phyloP scores from a whole-genome alignment of 2,329 filamentous ascomycete species.

The Calonectria pteridis region DNA sequence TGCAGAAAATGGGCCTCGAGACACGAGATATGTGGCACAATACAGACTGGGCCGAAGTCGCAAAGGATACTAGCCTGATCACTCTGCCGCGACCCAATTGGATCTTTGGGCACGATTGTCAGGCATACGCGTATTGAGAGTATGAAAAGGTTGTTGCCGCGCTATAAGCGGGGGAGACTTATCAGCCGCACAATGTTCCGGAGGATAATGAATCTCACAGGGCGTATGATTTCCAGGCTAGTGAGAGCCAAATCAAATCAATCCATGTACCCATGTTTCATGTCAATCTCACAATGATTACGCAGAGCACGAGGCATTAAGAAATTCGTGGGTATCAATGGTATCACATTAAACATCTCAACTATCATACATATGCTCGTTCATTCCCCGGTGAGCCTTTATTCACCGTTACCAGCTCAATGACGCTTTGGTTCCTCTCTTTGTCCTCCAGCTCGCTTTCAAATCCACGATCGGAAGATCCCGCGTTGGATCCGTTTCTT shows the following conservation, averaged over 20 bases:
- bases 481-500: background rate
- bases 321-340: conserved; percentile 3
- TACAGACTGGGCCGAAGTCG: background rate
- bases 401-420: background rate
- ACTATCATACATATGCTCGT: background rate
- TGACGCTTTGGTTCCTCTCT: background rate
- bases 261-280: background rate
- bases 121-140: conserved; percentile 5
- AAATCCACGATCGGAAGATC: background rate
- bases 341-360: background rate
- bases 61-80: background rate
- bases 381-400: background rate
- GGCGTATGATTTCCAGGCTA: background rate
- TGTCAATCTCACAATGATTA: background rate
- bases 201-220: background rate
- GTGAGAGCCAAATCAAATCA: too few species aligned
- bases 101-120: conserved; percentile 1
- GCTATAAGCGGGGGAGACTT: background rate
- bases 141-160: background rate
- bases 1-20: background rate
- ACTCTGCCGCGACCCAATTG: background rate
- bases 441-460: background rate
- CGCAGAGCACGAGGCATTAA: background rate
- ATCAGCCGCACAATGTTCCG: background rate
- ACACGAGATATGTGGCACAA: conserved; percentile 5